Percentiles rank a stretch among this genome's conserved stretches.
phyloP scores from a whole-genome alignment of 176 grass and related monocot species.

The Poa annua region DNA sequence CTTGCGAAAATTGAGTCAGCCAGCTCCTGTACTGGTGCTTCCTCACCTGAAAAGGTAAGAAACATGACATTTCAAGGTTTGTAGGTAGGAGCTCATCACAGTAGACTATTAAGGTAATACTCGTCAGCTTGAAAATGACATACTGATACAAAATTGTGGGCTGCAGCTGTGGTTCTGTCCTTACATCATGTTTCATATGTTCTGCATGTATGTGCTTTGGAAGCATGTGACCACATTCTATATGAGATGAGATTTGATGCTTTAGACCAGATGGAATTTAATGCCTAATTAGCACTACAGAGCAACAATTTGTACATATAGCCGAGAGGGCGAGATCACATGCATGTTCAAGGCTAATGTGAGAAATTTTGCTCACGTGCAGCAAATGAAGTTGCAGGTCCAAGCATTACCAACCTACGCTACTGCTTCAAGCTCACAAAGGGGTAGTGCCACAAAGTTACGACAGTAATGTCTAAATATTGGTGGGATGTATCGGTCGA shows the following conservation, averaged over 20 bases:
- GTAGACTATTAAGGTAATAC: neutral
- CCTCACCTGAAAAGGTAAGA: constrained; percentile 60
- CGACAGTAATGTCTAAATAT: no score
- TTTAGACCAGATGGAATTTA: constrained; percentile 12
- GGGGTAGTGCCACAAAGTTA: no score
- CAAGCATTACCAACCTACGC: no score
- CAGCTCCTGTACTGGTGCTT: constrained; percentile 56
- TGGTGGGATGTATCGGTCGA: no score
- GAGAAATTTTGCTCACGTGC: no score
- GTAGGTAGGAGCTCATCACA: constrained; percentile 19
- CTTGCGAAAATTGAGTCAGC: constrained; percentile 77
- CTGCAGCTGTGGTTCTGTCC: neutral
- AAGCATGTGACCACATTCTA: neutral
- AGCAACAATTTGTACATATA: no score
- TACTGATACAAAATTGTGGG: neutral
- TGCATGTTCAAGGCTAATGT: no score
- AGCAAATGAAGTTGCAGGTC: no score
- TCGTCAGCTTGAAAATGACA: neutral
- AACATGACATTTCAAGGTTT: constrained; percentile 31
- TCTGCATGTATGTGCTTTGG: neutral
- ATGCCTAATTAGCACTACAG: neutral
- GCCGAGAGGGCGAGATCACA: no score
- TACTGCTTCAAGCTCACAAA: no score
- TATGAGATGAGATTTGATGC: neutral
- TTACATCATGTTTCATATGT: neutral